A percentile compares a stretch with the other conserved stretches of the same genome.
These are phyloP conservation scores for Fusarium sp. DNA, from an alignment of 2,329 filamentous ascomycete genomes.

Conservation along the genomic window DNA sequence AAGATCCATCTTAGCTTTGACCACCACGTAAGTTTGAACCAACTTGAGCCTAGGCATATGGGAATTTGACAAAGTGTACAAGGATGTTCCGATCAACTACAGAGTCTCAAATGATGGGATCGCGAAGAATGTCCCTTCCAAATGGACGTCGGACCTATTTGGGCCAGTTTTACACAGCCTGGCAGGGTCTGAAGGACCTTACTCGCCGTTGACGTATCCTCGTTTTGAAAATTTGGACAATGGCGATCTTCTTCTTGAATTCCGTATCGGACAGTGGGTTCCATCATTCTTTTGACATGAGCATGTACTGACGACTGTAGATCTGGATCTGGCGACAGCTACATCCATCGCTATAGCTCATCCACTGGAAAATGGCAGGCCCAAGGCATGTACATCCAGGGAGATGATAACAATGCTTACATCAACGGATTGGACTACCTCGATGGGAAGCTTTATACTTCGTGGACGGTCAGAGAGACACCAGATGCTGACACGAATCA, in stretches of 20 bases:
- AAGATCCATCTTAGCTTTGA: conserved; percentile 40
- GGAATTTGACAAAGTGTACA: accelerated
- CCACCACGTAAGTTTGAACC: conserved; percentile 22
- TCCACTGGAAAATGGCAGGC: conserved; percentile 33
- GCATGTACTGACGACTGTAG: neutral
- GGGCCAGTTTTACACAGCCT: conserved; percentile 27
- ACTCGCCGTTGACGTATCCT: conserved; percentile 29
- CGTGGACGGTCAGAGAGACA: conserved; percentile 35
- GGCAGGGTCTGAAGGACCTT: conserved; percentile 21
- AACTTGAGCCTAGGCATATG: too few relatives aligned
- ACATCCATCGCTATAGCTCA: conserved; percentile 38
- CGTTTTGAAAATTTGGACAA: conserved; percentile 26
- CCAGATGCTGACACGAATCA: conserved; percentile 36
- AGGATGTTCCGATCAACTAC: conserved; percentile 38
- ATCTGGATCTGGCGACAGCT: conserved; percentile 33
- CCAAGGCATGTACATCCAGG: conserved; percentile 33
- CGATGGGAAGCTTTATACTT: conserved; percentile 32
- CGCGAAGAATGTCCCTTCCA: conserved; percentile 7
- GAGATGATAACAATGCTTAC: conserved; percentile 37
- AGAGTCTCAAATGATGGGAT: conserved; percentile 17
- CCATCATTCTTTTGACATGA: accelerated
- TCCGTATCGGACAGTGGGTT: conserved; percentile 34
- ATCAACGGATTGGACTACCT: conserved; percentile 32
- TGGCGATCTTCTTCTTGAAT: conserved; percentile 28
- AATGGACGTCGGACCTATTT: conserved; percentile 27